These are phyloP conservation scores for Rhodotorula graminis DNA, from an alignment of 768 basidiomycete species.

Conservation along the genomic window DNA sequence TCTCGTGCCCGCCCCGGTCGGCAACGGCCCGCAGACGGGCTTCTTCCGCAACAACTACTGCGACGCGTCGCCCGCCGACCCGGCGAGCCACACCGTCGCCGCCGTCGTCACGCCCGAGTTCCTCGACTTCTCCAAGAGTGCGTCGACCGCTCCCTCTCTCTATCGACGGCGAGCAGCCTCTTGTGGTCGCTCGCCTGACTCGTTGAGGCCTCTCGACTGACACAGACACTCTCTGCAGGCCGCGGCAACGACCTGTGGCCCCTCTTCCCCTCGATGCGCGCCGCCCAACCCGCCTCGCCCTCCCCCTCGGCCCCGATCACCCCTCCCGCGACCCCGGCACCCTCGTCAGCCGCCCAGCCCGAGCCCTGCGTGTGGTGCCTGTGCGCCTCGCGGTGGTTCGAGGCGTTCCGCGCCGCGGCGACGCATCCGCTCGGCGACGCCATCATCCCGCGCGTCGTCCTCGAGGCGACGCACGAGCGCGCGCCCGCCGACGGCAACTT, in stretches of 20 bases:
- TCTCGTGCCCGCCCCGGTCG: conserved; percentile 8
- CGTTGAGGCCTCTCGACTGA: no score
- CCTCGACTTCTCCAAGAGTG: conserved; percentile 28
- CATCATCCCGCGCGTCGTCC: conserved; percentile 34
- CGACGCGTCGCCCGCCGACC: conserved; percentile 25
- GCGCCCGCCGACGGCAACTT: conserved; percentile 18
- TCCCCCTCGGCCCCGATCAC: conserved; percentile 1
- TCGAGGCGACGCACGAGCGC: conserved; percentile 34
- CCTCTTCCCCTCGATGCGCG: conserved; percentile 3
- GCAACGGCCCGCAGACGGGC: conserved; percentile 16
- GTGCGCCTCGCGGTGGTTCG: conserved; percentile 29
- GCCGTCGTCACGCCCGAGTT: conserved; percentile 25
- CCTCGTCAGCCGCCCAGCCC: no score
- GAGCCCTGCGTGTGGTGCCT: conserved; percentile 26
- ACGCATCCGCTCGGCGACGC: conserved; percentile 17
- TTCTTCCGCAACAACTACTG: conserved; percentile 37
- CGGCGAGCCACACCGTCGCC: conserved; percentile 27
- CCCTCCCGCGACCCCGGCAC: no score
- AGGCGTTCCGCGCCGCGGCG: conserved; percentile 14
- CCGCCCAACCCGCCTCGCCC: not conserved
- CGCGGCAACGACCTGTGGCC: conserved; percentile 3
- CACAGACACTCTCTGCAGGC: not conserved
- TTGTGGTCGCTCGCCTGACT: not conserved
- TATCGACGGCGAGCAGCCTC: no score
- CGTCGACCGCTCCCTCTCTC: not conserved